Evolutionary conservation across 129 eudicot species (phyloP).

Genomic region (Glebionis coronaria): DNA sequence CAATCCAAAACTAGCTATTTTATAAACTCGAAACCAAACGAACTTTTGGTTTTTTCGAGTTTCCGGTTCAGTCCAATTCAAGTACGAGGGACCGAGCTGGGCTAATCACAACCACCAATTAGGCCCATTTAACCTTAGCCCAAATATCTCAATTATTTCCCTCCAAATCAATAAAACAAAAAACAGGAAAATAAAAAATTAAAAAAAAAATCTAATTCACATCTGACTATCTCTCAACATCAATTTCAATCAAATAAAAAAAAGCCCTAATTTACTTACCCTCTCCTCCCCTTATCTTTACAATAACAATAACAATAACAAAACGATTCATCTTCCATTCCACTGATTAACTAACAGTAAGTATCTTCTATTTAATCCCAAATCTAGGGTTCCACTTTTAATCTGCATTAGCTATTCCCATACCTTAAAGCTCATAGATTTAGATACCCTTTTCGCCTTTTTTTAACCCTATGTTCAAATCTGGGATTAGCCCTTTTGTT

Average conservation of each 20-base stretch:
- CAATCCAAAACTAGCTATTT: too few relatives aligned
- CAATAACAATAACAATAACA: slow-evolving; percentile 14
- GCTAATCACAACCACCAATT: neutral
- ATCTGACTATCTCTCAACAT: neutral
- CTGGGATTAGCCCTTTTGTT: neutral
- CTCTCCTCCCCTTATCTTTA: slow-evolving; percentile 33
- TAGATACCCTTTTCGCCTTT: neutral
- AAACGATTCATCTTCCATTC: slow-evolving; percentile 37
- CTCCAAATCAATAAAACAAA: slow-evolving; percentile 43
- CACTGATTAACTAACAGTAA: slow-evolving; percentile 37
- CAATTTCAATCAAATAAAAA: slow-evolving; percentile 12
- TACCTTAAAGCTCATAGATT: neutral
- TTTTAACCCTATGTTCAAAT: neutral
- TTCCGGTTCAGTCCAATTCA: too few relatives aligned
- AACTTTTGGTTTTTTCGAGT: too few relatives aligned
- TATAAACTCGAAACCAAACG: too few relatives aligned
- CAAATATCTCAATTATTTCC: slow-evolving; percentile 24
- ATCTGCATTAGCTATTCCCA: neutral
- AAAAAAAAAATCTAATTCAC: slow-evolving; percentile 16
- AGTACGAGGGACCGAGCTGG: too few relatives aligned
- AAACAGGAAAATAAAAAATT: too few relatives aligned
- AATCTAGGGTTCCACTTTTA: slow-evolving; percentile 26
- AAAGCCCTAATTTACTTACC: slow-evolving; percentile 56
- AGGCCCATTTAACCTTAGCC: slow-evolving; percentile 22
- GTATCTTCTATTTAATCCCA: slow-evolving; percentile 21